Base-by-base conservation (phyloP, 179 eudicot genomes). In the Amaranthus tricolor region DNA sequence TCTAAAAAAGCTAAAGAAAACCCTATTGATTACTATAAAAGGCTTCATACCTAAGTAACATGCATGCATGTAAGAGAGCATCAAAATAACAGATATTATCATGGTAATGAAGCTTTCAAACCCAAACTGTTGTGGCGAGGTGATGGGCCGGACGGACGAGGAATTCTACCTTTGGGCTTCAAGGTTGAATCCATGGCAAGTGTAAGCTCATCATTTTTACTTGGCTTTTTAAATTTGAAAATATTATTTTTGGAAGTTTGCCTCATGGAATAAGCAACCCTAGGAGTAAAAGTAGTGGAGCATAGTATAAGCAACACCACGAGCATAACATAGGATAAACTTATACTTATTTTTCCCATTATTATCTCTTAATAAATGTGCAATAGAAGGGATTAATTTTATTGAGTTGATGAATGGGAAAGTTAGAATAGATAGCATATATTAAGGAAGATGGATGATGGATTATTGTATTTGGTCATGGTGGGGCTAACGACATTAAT, bases 131-230 rank as follows among this genome's bases (percentile, higher is more conserved):
- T 75, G 61, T 79, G 82, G 17, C 62, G 70, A 3, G 55, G 62
- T 0, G 82, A 79, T 21, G 82, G 82, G 19, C 78, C 78, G 19
- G 82, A 79, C 6, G 67, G 75, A 44, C 11, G 78, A 57, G 40
- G 21, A 0, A 58, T 3, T 5, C 45, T 53, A 24, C 60, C 66
- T 69, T 59, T 67, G 5, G 77, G 77, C 73, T 78, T 78, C 62
- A 50, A 15, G 6, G 45, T 58, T 56, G 67, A 24, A 59, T 66
- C 8, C 61, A 69, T 11, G 47, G 52, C 59, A 50, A 55, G n/a
- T n/a, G 66, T 40, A 62, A 50, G 67, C 61, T 44, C 66, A 0
- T n/a, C 10, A 47, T 11, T 44, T 51, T 49, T 12, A 12, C 24
- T 50, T 1, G 82, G 75, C 66, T 62, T 63, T 62, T 49, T 40